Percentiles rank a stretch among this genome's conserved stretches.
Evolutionary conservation across 2,329 filamentous ascomycete genomes (phyloP).

Genomic region (Diaporthe destruens): DNA sequence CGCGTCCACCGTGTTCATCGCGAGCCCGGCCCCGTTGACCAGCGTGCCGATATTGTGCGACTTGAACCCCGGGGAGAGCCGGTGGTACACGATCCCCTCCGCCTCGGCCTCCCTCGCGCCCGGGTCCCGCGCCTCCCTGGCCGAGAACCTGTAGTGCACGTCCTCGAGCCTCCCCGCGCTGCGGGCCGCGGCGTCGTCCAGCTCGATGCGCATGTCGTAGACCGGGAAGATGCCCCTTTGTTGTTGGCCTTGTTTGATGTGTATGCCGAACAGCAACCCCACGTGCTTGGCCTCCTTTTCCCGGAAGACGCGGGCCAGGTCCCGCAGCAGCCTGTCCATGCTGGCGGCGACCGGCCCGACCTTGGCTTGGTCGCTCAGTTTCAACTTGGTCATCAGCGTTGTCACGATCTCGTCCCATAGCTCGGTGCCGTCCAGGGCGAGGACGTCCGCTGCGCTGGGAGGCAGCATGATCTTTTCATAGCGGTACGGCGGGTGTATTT

Average conservation of each 20-base stretch:
- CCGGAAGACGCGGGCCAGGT: conserved; percentile 64
- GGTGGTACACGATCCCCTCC: conserved; percentile 84
- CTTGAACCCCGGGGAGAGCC: conserved; percentile 61
- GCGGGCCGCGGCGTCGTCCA: conserved; percentile 60
- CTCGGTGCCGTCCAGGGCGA: conserved; percentile 13
- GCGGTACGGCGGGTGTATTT: conserved; percentile 61
- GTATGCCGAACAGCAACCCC: conserved; percentile 53
- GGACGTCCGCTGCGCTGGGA: conserved; percentile 52
- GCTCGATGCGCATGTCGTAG: conserved; percentile 48
- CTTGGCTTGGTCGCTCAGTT: conserved; percentile 56
- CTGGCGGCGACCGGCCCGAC: too few relatives aligned
- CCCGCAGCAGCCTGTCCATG: conserved; percentile 63
- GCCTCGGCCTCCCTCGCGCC: conserved; percentile 59
- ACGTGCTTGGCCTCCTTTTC: conserved; percentile 61
- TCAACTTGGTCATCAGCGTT: conserved; percentile 61
- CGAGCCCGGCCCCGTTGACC: conserved; percentile 89
- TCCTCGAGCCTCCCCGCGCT: conserved; percentile 54
- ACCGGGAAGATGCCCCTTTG: conserved; percentile 28
- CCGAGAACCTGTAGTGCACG: conserved; percentile 55
- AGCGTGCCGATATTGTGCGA: conserved; percentile 79
- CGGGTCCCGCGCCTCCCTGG: conserved; percentile 47
- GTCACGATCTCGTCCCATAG: neutral
- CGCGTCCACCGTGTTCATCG: conserved; percentile 91
- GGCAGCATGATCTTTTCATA: conserved; percentile 49
- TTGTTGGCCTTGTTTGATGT: conserved; percentile 40